Evolutionary conservation across 306 rosid genomes (phyloP), one percentile per base, ranked within the genome.

Genomic region (Quercus cerris): DNA sequence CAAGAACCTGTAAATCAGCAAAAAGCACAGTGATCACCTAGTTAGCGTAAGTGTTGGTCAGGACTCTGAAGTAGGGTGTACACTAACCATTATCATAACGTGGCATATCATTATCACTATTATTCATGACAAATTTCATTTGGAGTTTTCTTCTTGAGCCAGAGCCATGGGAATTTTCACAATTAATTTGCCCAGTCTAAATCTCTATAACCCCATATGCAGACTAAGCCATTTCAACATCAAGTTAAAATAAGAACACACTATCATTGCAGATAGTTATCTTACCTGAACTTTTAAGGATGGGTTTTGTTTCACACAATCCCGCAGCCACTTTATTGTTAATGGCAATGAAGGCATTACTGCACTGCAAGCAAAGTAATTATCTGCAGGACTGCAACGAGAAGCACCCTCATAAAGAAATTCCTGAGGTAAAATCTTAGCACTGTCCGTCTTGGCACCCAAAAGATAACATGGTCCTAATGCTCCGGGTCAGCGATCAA

Each of bases 311-410:
- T 83, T 87, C 68, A 82, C 95, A 70, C 86, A 87, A 80, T 90
- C 92, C 84, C 92, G 84, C 70, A 92, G 83, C 95, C 90, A 89
- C 74, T 83, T 87, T 59, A 92, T 86, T 31, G 95, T 81, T 73
- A 89, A 80, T 73, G 97, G 97, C 81, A 92, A 80, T 1, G 95
- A 90, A 80, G 93, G 93, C 74, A 92, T 82, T 73, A 90, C 97
- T 28, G 91, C 97, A 73, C 93, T 90, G 82, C 74, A 18, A 56
- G 83, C 51, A 49, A 55, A 77, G 80, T 69, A 18, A 56, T 88
- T 79, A 25, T 41, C 78, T 3, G 81, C 66, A 54, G 71, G 78
- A 61, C 46, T 49, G 71, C 86, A 75, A 71, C 58, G 82, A 56
- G 85, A 76, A 82, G 77, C 81, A 58, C 87, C 79, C 73, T 83